phyloP scores from a whole-genome alignment of 2,329 filamentous ascomycete genomes.

The Cryphonectria naterciae region DNA sequence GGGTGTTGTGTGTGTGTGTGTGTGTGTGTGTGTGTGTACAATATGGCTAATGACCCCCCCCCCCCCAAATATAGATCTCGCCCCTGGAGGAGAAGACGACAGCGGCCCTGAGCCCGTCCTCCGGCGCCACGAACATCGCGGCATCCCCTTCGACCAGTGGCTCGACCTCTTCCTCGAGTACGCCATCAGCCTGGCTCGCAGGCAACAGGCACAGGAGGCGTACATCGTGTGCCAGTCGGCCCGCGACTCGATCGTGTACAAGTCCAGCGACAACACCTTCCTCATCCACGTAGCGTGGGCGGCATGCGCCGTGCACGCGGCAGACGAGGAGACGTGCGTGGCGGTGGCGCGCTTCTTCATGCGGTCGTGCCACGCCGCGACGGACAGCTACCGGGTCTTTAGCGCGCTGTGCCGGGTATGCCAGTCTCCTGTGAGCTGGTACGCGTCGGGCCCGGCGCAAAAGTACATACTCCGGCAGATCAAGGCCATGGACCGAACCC shows the following conservation, averaged over 20 bases:
- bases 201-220: slow-evolving; percentile 69
- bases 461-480: slow-evolving; percentile 93
- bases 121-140: slow-evolving; percentile 54
- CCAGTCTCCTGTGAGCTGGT: slow-evolving; percentile 74
- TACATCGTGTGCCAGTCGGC: slow-evolving; percentile 82
- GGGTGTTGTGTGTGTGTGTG: background rate
- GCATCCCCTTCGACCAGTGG: slow-evolving; percentile 83
- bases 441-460: slow-evolving; percentile 79
- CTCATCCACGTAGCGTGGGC: slow-evolving; percentile 79
- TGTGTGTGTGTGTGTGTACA: background rate
- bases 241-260: slow-evolving; percentile 80
- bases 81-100: slow-evolving; percentile 39
- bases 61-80: slow-evolving; percentile 36
- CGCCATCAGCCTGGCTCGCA: slow-evolving; percentile 73
- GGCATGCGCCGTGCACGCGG: slow-evolving; percentile 76
- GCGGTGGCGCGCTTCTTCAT: slow-evolving; percentile 82
- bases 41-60: slow-evolving; percentile 6
- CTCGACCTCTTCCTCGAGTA: slow-evolving; percentile 89
- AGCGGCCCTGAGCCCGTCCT: slow-evolving; percentile 36
- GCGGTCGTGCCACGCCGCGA: slow-evolving; percentile 77
- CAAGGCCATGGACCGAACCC: slow-evolving; percentile 78
- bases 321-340: slow-evolving; percentile 76
- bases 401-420: slow-evolving; percentile 76
- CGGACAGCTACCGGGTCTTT: slow-evolving; percentile 84
- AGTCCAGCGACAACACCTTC: slow-evolving; percentile 68